Percentiles rank a stretch among this genome's conserved stretches.
Conservation (phyloP, 768 basidiomycete genomes). For the Psilocybe subaeruginosa region DNA sequence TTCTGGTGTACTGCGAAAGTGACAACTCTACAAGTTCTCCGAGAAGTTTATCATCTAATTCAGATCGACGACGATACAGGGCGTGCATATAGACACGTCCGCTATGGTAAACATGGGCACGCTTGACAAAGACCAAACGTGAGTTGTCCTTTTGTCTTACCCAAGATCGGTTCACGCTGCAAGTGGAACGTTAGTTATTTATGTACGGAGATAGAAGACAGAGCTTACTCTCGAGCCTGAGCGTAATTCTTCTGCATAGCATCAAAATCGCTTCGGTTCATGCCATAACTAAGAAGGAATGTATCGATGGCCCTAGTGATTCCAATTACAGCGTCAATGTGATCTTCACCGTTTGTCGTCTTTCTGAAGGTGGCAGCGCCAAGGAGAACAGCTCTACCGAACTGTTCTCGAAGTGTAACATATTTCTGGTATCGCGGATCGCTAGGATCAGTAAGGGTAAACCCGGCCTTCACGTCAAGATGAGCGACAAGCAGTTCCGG, state of each 20-base stretch:
- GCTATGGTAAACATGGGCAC: conserved; percentile 79
- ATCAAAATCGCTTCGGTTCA: conserved; percentile 60
- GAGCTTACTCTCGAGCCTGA: conserved; percentile 61
- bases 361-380: conserved; percentile 69
- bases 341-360: conserved; percentile 72
- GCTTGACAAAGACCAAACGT: conserved; percentile 72
- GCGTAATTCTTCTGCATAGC: conserved; percentile 68
- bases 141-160: conserved; percentile 75
- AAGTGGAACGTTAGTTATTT: not conserved
- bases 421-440: conserved; percentile 78
- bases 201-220: not conserved
- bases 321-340: conserved; percentile 82
- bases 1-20: conserved; percentile 77
- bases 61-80: conserved; percentile 72
- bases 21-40: conserved; percentile 73
- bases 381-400: conserved; percentile 67
- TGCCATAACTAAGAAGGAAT: conserved; percentile 72
- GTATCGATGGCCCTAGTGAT: conserved; percentile 77
- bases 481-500: conserved; percentile 70
- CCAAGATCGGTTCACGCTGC: conserved; percentile 68
- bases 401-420: conserved; percentile 56
- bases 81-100: conserved; percentile 79
- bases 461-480: conserved; percentile 73
- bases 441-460: conserved; percentile 69
- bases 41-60: conserved; percentile 72